phyloP scores from a whole-genome alignment of 176 grass and related monocot genomes.

The Eremochloa ophiuroides region DNA sequence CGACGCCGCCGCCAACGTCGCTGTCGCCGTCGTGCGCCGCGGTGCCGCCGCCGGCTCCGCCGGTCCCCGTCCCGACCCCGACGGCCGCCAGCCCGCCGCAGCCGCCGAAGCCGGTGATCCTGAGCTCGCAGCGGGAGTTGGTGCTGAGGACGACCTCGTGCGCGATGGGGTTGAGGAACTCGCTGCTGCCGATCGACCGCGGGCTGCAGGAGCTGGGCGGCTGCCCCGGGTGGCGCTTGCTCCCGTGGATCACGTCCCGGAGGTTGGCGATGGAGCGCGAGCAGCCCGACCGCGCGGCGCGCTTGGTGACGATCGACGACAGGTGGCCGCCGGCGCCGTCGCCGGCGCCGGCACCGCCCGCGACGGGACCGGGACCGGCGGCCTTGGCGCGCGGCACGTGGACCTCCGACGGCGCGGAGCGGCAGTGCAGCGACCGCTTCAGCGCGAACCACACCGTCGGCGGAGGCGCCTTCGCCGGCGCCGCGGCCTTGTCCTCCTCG shows the following conservation, averaged over 20 bases:
- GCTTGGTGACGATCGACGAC: slow-evolving; percentile 61
- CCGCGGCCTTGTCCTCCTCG: slow-evolving; percentile 24
- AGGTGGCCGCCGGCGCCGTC: slow-evolving; percentile 16
- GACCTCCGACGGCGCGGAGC: slow-evolving; percentile 77
- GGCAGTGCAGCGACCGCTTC: slow-evolving; percentile 92
- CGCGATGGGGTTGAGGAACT: slow-evolving; percentile 95
- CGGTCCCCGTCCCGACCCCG: background rate
- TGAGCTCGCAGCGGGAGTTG: slow-evolving; percentile 91
- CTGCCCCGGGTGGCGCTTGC: slow-evolving; percentile 82
- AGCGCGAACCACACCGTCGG: slow-evolving; percentile 91
- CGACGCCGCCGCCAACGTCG: background rate
- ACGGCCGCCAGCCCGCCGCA: background rate
- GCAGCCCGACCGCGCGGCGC: slow-evolving; percentile 61
- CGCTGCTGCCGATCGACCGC: slow-evolving; percentile 91
- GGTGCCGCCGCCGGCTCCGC: no score
- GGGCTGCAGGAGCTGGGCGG: slow-evolving; percentile 87
- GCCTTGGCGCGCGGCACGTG: slow-evolving; percentile 67
- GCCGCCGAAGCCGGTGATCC: slow-evolving; percentile 70
- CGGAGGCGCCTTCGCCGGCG: background rate
- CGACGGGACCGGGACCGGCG: background rate
- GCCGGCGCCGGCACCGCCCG: background rate
- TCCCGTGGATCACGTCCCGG: slow-evolving; percentile 93
- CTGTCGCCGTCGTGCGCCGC: background rate
- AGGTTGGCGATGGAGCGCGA: slow-evolving; percentile 94
- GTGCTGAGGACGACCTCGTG: slow-evolving; percentile 95